Conservation (phyloP, 306 rosid genomes). For the Neltuma alba region DNA sequence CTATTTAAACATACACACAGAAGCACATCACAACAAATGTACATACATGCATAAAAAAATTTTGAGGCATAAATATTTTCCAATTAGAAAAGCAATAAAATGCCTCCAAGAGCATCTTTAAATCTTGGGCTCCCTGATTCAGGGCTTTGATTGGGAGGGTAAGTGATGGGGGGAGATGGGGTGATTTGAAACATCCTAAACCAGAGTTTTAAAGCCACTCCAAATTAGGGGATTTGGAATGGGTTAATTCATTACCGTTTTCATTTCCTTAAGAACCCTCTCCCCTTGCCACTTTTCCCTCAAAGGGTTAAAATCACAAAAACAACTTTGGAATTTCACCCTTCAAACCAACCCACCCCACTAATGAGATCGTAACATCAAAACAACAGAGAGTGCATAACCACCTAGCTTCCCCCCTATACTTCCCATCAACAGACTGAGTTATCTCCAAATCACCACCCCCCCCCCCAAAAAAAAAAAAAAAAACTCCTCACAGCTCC, state of each 20-base stretch:
- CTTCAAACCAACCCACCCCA: not conserved
- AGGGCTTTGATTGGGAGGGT: not conserved
- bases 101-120: not conserved
- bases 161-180: not conserved
- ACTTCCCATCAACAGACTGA: not conserved
- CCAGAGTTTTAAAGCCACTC: not conserved
- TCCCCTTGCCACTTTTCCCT: not conserved
- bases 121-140: not conserved
- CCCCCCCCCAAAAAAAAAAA: too few relatives aligned
- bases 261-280: not conserved
- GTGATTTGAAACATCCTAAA: not conserved
- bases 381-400: not conserved
- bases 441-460: too few relatives aligned
- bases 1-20: conserved; percentile 8
- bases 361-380: not conserved
- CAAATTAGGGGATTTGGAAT: not conserved
- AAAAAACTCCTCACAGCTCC: not conserved
- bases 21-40: conserved; percentile 13
- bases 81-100: conserved; percentile 22
- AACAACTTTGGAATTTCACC: not conserved
- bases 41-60: conserved; percentile 12
- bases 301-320: not conserved
- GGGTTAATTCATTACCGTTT: not conserved
- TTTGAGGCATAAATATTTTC: not conserved
- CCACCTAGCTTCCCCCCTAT: not conserved